A percentile compares a stretch with the other conserved stretches of the same genome.
phyloP scores from a whole-genome alignment of 2,329 filamentous ascomycete species.

The Talaromyces rugulosus region DNA sequence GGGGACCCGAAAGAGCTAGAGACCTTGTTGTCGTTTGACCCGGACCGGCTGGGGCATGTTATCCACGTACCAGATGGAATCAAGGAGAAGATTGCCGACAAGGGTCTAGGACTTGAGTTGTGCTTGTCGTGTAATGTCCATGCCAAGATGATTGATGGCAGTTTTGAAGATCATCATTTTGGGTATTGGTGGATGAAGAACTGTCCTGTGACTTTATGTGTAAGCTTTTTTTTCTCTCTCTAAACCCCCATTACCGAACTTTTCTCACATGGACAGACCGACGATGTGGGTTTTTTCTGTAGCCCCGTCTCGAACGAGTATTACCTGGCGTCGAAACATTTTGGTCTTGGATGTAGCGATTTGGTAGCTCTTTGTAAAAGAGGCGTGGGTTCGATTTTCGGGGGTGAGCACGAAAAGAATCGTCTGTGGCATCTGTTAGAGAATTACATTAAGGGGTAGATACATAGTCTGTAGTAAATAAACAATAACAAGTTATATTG shows the following conservation, averaged over 20 bases:
- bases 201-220: slow-evolving; percentile 62
- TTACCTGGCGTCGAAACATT: slow-evolving; percentile 66
- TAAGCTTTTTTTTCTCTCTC: slow-evolving; percentile 44
- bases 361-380: slow-evolving; percentile 56
- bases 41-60: slow-evolving; percentile 71
- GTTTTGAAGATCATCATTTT: slow-evolving; percentile 69
- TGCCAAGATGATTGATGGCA: slow-evolving; percentile 65
- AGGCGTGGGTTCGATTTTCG: slow-evolving; percentile 64
- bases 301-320: slow-evolving; percentile 76
- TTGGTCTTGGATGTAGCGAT: slow-evolving; percentile 50
- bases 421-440: slow-evolving; percentile 21
- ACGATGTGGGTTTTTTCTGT: slow-evolving; percentile 78
- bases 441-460: slow-evolving; percentile 16
- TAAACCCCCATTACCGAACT: background rate
- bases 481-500: no score
- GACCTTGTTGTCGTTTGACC: slow-evolving; percentile 61
- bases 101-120: slow-evolving; percentile 64
- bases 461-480: background rate
- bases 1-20: slow-evolving; percentile 58
- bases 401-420: slow-evolving; percentile 55
- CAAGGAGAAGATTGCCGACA: slow-evolving; percentile 52
- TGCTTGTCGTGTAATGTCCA: slow-evolving; percentile 79
- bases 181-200: slow-evolving; percentile 61
- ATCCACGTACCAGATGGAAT: slow-evolving; percentile 65
- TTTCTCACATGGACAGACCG: slow-evolving; percentile 53